A percentile compares a stretch with the other conserved stretches of the same genome.
phyloP scores from a whole-genome alignment of 1,284 basidiomycete species.

The Ceratobasidium sp. region DNA sequence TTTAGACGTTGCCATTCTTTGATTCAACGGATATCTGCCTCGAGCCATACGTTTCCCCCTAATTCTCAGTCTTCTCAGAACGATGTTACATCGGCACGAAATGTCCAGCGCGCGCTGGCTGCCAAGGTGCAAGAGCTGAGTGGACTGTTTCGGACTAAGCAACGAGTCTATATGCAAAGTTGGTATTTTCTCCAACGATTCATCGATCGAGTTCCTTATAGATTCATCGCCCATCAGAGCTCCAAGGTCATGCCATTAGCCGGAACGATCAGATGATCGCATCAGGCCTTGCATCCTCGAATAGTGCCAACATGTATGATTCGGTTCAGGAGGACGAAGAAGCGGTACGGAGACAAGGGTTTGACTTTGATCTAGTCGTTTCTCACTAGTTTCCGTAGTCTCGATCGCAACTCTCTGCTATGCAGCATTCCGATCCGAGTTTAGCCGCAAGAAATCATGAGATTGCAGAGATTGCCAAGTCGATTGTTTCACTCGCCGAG shows the following conservation, averaged over 20 bases:
- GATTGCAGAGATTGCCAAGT: constrained; percentile 89
- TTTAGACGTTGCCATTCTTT: constrained; percentile 82
- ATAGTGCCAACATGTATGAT: constrained; percentile 77
- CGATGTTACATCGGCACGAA: constrained; percentile 80
- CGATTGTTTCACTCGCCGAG: constrained; percentile 89
- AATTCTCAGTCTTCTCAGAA: constrained; percentile 50
- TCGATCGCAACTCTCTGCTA: constrained; percentile 47
- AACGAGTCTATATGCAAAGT: constrained; percentile 97
- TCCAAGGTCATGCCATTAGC: constrained; percentile 93
- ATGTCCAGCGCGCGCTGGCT: constrained; percentile 96
- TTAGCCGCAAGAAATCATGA: constrained; percentile 76
- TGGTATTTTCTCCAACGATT: constrained; percentile 52
- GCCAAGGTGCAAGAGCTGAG: constrained; percentile 94
- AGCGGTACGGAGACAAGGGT: constrained; percentile 55
- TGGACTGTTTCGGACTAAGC: constrained; percentile 95
- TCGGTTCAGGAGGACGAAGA: constrained; percentile 86
- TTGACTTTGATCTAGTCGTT: constrained; percentile 28
- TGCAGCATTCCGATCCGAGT: constrained; percentile 55
- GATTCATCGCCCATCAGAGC: constrained; percentile 57
- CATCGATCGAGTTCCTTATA: constrained; percentile 28
- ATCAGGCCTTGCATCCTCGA: constrained; percentile 75
- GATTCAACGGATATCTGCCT: constrained; percentile 74
- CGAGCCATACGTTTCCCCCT: constrained; percentile 53
- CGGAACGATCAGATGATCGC: constrained; percentile 90
- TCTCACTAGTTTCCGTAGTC: constrained; percentile 43